Evolutionary conservation across 2,329 filamentous ascomycete species (phyloP).

Genomic region (Diaporthe destruens): DNA sequence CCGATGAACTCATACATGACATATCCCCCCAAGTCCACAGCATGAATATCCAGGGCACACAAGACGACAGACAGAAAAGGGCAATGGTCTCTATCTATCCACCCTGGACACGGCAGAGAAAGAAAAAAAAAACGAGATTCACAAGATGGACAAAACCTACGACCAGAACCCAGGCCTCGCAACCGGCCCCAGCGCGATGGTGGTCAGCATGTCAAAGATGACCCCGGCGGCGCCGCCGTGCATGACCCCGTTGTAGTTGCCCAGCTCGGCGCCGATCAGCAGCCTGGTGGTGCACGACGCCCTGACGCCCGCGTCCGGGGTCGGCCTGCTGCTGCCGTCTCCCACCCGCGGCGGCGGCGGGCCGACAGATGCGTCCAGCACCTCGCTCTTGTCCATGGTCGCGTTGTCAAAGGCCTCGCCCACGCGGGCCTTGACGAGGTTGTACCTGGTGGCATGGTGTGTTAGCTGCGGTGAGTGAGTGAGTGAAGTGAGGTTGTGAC

Average conservation of each 20-base stretch:
- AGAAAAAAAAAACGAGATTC: neutral
- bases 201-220: slow-evolving; percentile 68
- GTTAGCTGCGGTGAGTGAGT: neutral
- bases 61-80: neutral
- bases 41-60: neutral
- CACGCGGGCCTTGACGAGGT: slow-evolving; percentile 37
- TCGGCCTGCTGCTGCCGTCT: neutral
- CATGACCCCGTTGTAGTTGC: slow-evolving; percentile 61
- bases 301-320: slow-evolving; percentile 38
- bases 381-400: slow-evolving; percentile 43
- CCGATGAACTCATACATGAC: neutral
- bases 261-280: slow-evolving; percentile 56
- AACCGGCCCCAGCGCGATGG: slow-evolving; percentile 61
- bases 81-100: neutral
- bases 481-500: neutral
- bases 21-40: neutral
- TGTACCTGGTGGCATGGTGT: slow-evolving; percentile 41
- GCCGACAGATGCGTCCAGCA: slow-evolving; percentile 48
- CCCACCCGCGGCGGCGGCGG: slow-evolving; percentile 34
- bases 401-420: slow-evolving; percentile 44
- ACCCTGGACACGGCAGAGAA: neutral
- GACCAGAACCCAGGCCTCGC: slow-evolving; percentile 63
- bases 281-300: slow-evolving; percentile 58
- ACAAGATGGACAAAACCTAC: slow-evolving; percentile 44
- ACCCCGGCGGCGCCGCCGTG: slow-evolving; percentile 67